Evolutionary conservation across 2,329 filamentous ascomycete species (phyloP).

Genomic region (Hypoxylon sp.): DNA sequence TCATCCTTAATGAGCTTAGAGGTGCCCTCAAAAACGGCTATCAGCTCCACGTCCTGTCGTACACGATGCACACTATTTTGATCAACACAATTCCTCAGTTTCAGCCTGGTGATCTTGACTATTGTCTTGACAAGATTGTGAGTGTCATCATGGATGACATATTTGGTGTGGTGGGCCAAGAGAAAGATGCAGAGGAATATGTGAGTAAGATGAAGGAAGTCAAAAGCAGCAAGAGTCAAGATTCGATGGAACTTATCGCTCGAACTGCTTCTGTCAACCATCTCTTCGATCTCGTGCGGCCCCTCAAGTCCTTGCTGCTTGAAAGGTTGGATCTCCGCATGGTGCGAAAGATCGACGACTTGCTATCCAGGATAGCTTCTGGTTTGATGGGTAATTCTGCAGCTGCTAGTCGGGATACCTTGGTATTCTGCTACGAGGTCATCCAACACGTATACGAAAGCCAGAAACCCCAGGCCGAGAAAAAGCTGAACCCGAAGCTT

Average conservation of each 20-base stretch:
- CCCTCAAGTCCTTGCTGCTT: slow-evolving; percentile 78
- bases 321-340: slow-evolving; percentile 86
- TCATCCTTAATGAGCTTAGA: slow-evolving; percentile 90
- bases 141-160: slow-evolving; percentile 96
- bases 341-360: slow-evolving; percentile 88
- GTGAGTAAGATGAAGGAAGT: slow-evolving; percentile 96
- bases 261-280: slow-evolving; percentile 79
- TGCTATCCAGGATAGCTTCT: slow-evolving; percentile 82
- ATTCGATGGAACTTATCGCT: slow-evolving; percentile 93
- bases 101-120: slow-evolving; percentile 84
- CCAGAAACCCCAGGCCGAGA: slow-evolving; percentile 59
- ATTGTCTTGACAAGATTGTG: slow-evolving; percentile 81
- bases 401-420: slow-evolving; percentile 78
- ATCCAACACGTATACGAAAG: slow-evolving; percentile 85
- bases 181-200: slow-evolving; percentile 97
- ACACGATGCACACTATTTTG: slow-evolving; percentile 91
- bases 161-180: slow-evolving; percentile 89
- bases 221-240: slow-evolving; percentile 97
- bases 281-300: slow-evolving; percentile 78
- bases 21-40: slow-evolving; percentile 85
- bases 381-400: slow-evolving; percentile 85
- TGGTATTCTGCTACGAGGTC: slow-evolving; percentile 96
- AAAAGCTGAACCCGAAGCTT: slow-evolving; percentile 68
- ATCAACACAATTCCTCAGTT: slow-evolving; percentile 77
- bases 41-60: slow-evolving; percentile 93